These are phyloP conservation scores for Gaertneriomyces sp. DNA, from an alignment of 192 early-diverging fungal species.

Conservation along the genomic window DNA sequence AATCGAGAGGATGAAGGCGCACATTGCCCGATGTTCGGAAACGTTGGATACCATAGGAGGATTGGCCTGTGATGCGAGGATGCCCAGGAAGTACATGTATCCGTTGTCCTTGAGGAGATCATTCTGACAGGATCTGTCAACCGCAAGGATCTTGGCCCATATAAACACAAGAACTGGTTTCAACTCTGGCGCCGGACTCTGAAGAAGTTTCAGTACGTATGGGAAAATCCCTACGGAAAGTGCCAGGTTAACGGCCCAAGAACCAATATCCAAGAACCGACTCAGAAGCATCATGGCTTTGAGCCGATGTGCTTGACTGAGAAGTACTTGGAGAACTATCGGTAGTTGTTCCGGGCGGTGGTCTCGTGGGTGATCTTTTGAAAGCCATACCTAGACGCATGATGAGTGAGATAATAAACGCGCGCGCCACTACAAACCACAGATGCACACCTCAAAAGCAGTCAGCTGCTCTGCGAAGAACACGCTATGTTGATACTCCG, in stretches of 20 bases:
- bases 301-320: slow-evolving; percentile 91
- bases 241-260: slow-evolving; percentile 91
- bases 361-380: slow-evolving; percentile 70
- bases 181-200: slow-evolving; percentile 85
- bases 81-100: slow-evolving; percentile 88
- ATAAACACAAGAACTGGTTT: slow-evolving; percentile 94
- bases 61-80: slow-evolving; percentile 61
- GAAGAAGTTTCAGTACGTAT: slow-evolving; percentile 92
- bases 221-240: slow-evolving; percentile 94
- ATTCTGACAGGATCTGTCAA: slow-evolving; percentile 82
- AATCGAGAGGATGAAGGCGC: slow-evolving; percentile 88
- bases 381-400: slow-evolving; percentile 60
- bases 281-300: slow-evolving; percentile 88
- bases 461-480: slow-evolving; percentile 97
- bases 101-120: slow-evolving; percentile 90
- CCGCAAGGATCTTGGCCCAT: slow-evolving; percentile 93
- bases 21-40: slow-evolving; percentile 90
- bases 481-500: slow-evolving; percentile 71
- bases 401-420: no score
- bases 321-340: slow-evolving; percentile 91
- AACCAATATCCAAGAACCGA: slow-evolving; percentile 86
- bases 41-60: slow-evolving; percentile 65
- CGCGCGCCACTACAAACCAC: slow-evolving; percentile 19
- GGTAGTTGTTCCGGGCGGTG: slow-evolving; percentile 86
- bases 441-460: slow-evolving; percentile 71